Conservation (phyloP, 495 filamentous ascomycete genomes). For the Penicillium odoratum region DNA sequence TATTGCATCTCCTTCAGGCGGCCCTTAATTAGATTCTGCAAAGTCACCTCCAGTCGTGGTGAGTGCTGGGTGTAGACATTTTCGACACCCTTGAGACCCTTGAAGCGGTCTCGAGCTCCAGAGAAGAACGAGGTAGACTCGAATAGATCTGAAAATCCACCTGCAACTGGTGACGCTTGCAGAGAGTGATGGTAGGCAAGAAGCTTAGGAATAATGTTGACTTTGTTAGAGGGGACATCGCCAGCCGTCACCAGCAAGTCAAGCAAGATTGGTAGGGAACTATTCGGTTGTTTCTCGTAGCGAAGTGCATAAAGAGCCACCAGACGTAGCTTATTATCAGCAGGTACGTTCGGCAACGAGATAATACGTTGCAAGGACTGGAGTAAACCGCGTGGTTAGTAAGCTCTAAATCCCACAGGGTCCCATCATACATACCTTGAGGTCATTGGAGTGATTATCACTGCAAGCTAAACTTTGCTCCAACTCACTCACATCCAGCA, state of each 20-base stretch:
- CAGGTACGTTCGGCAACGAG: constrained; percentile 67
- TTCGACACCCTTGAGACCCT: constrained; percentile 93
- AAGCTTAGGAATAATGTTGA: constrained; percentile 73
- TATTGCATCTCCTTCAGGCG: constrained; percentile 80
- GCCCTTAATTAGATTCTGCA: constrained; percentile 92
- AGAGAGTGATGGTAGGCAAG: constrained; percentile 81
- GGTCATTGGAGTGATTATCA: constrained; percentile 84
- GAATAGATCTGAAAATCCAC: constrained; percentile 85
- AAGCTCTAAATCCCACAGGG: not conserved
- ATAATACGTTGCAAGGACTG: constrained; percentile 86
- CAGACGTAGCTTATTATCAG: constrained; percentile 79
- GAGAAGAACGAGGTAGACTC: constrained; percentile 90
- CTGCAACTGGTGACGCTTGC: constrained; percentile 65
- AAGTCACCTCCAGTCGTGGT: constrained; percentile 77
- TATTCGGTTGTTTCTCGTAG: constrained; percentile 82
- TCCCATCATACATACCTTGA: constrained; percentile 60
- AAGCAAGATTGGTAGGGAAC: constrained; percentile 74
- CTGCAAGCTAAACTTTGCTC: constrained; percentile 97
- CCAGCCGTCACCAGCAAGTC: constrained; percentile 81
- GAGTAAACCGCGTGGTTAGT: constrained; percentile 6
- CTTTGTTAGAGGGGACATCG: constrained; percentile 67
- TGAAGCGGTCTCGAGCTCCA: constrained; percentile 83
- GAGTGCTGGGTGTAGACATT: constrained; percentile 99
- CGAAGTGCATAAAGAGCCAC: constrained; percentile 91
- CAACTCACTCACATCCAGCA: constrained; percentile 92